phyloP scores from a whole-genome alignment of 2,329 filamentous ascomycete genomes.

The Cercospora sp. region DNA sequence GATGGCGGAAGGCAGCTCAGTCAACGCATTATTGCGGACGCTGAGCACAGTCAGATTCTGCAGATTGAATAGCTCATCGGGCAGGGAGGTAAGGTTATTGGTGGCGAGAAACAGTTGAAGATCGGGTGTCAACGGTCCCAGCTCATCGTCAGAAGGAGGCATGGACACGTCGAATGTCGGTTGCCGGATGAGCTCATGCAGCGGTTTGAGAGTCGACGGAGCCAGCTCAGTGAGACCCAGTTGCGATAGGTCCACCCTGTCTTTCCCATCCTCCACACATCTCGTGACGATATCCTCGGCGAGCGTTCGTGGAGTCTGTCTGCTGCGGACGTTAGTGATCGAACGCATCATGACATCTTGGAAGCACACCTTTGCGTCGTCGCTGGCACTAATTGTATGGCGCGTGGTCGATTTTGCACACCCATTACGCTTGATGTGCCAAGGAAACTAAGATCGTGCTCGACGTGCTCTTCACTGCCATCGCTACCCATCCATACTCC shows the following conservation, averaged over 20 bases:
- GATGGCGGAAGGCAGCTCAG: slow-evolving; percentile 62
- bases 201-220: slow-evolving; percentile 58
- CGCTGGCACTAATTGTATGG: not conserved
- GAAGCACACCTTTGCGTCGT: not conserved
- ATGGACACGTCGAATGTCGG: slow-evolving; percentile 32
- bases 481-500: slow-evolving; percentile 70
- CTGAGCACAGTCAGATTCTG: slow-evolving; percentile 64
- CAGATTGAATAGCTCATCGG: slow-evolving; percentile 62
- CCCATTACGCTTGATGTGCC: slow-evolving; percentile 9
- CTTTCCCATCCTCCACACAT: slow-evolving; percentile 56
- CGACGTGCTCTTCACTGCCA: slow-evolving; percentile 38
- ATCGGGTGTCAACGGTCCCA: slow-evolving; percentile 59
- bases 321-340: slow-evolving; percentile 14
- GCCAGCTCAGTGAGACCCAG: slow-evolving; percentile 57
- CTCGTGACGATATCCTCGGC: slow-evolving; percentile 32
- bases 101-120: slow-evolving; percentile 63
- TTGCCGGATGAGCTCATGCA: slow-evolving; percentile 46
- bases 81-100: slow-evolving; percentile 60
- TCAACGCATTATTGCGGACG: slow-evolving; percentile 64
- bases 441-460: not conserved
- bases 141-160: slow-evolving; percentile 56
- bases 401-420: not conserved
- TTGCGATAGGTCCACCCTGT: slow-evolving; percentile 62
- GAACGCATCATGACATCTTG: not conserved
- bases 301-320: slow-evolving; percentile 19